Evolutionary conservation across 2,329 filamentous ascomycete genomes (phyloP).

Genomic region (Diaporthe citri): DNA sequence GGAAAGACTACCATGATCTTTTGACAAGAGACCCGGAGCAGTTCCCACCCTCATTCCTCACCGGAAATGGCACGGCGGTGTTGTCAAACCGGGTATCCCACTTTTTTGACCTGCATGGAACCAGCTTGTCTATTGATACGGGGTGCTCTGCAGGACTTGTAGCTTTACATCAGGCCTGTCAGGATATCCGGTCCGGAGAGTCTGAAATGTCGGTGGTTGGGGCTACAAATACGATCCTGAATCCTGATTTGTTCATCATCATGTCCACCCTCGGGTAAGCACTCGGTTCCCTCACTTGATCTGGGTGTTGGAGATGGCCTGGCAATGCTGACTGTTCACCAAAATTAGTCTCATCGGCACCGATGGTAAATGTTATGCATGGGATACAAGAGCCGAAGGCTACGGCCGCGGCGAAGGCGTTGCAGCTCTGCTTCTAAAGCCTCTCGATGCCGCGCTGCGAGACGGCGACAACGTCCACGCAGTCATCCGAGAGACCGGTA

Average conservation of each 20-base stretch:
- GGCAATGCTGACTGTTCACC: not conserved
- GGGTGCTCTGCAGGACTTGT: not conserved
- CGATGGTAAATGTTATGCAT: not conserved
- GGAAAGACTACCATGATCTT: too few species aligned
- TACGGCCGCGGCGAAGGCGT: conserved; percentile 65
- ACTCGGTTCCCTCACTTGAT: too few species aligned
- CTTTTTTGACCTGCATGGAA: not conserved
- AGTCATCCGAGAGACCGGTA: conserved; percentile 54
- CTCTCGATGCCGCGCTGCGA: conserved; percentile 57
- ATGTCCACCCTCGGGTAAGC: not conserved
- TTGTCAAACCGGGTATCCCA: not conserved
- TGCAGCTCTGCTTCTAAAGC: conserved; percentile 61
- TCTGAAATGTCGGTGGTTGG: not conserved
- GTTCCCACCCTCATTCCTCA: not conserved
- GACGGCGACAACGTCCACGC: conserved; percentile 58
- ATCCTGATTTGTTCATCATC: not conserved
- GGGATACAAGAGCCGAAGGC: conserved; percentile 43
- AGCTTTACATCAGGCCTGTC: not conserved
- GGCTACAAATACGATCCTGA: not conserved
- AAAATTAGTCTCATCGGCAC: not conserved
- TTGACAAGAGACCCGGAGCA: not conserved
- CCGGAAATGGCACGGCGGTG: not conserved
- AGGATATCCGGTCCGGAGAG: not conserved
- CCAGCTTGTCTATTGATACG: not conserved
- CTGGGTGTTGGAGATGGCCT: not conserved